Conservation (phyloP, 139 green algal species). For the Bryopsis sp. region DNA sequence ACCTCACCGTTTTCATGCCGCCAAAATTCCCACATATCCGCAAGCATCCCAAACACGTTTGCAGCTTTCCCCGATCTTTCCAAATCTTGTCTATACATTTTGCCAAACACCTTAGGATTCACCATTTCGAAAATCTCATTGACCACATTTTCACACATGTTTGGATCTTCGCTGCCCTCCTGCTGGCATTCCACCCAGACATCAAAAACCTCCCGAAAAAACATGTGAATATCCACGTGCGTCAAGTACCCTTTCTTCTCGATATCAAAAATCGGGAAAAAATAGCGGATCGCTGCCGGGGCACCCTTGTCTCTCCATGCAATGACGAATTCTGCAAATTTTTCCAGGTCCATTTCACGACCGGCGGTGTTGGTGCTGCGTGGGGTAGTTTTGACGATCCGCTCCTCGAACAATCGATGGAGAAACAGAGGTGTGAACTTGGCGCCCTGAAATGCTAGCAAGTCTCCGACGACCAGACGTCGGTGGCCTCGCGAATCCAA, state of each 20-base stretch:
- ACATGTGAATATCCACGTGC: conserved; percentile 9
- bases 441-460: conserved; percentile 6
- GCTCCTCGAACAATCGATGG: conserved; percentile 3
- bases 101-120: background rate
- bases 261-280: conserved; percentile 17
- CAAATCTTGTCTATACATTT: conserved; percentile 1
- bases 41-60: conserved; percentile 7
- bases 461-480: background rate
- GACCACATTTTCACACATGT: conserved; percentile 18
- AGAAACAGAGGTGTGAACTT: conserved; percentile 10
- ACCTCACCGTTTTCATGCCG: conserved; percentile 11
- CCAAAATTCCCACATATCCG: conserved; percentile 14
- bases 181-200: background rate
- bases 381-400: background rate
- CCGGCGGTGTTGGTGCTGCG: background rate
- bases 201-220: conserved; percentile 6
- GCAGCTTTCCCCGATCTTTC: conserved; percentile 5
- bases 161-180: conserved; percentile 1
- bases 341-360: background rate
- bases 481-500: background rate
- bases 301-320: conserved; percentile 4
- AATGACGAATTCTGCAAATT: conserved; percentile 12
- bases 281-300: background rate
- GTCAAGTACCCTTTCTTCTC: conserved; percentile 11
- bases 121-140: conserved; percentile 18